Evolutionary conservation across 164 flowering plant species (phyloP).

Genomic region (Vitis amurensis): DNA sequence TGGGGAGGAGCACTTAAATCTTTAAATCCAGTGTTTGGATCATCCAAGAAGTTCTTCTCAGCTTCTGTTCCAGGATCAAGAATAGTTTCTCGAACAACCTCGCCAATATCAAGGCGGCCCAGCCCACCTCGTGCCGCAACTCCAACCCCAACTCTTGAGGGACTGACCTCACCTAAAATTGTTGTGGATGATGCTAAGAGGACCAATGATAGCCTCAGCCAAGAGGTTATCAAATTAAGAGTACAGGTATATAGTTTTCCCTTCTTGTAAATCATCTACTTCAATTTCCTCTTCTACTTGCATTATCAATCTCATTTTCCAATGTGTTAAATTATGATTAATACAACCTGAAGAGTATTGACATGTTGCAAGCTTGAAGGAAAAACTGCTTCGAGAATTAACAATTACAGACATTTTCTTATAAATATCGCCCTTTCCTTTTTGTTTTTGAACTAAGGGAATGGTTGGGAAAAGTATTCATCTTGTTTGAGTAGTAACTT

Average conservation of each 20-base stretch:
- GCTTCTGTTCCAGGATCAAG: conserved; percentile 99
- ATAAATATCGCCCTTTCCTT: neutral
- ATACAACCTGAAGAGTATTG: too few species aligned
- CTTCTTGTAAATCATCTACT: neutral
- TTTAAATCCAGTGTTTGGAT: conserved; percentile 88
- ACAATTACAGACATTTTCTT: neutral
- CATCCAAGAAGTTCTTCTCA: conserved; percentile 94
- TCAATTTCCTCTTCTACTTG: neutral
- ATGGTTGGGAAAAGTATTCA: neutral
- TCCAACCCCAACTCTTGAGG: conserved; percentile 90
- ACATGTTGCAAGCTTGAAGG: too few species aligned
- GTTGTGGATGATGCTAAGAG: conserved; percentile 69
- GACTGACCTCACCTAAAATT: conserved; percentile 80
- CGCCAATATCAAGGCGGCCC: conserved; percentile 90
- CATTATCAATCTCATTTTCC: neutral
- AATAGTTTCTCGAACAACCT: conserved; percentile 96
- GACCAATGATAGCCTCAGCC: conserved; percentile 71
- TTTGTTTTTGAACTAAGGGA: neutral
- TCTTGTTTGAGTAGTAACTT: neutral
- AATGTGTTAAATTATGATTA: too few species aligned
- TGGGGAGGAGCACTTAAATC: conserved; percentile 87
- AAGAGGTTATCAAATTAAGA: conserved; percentile 80
- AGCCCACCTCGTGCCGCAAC: conserved; percentile 99
- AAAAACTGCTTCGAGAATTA: too few species aligned
- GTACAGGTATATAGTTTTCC: conserved; percentile 55